Conservation (phyloP, 2,329 filamentous ascomycete species). For the Achaetomium macrosporum region DNA sequence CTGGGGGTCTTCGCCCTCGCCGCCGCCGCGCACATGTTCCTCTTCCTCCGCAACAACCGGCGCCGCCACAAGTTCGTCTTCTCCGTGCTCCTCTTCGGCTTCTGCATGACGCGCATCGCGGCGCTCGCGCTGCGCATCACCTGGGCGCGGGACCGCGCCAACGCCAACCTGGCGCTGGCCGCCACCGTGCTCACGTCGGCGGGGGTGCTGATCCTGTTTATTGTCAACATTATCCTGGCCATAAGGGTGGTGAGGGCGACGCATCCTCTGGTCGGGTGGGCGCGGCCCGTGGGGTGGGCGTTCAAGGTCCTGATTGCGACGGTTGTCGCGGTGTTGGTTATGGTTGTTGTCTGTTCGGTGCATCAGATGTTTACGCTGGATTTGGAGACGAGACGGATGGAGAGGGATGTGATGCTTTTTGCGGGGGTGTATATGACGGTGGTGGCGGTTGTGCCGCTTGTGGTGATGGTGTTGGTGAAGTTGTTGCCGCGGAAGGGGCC, state of each 20-base stretch:
- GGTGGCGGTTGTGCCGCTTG: conserved; percentile 60
- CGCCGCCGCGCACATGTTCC: conserved; percentile 51
- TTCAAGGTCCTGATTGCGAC: conserved; percentile 49
- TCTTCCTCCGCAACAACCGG: conserved; percentile 46
- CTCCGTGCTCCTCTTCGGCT: conserved; percentile 51
- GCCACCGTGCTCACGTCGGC: conserved; percentile 65
- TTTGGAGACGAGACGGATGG: conserved; percentile 40
- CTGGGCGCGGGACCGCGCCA: conserved; percentile 41
- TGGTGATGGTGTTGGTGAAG: conserved; percentile 40
- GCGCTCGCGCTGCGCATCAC: conserved; percentile 49
- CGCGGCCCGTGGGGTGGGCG: conserved; percentile 39
- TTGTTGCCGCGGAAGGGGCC: conserved; percentile 1
- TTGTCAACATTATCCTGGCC: conserved; percentile 71
- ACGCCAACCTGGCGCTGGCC: conserved; percentile 46
- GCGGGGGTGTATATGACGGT: conserved; percentile 58
- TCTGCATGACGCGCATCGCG: conserved; percentile 49
- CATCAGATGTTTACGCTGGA: conserved; percentile 63
- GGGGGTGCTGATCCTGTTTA: conserved; percentile 67
- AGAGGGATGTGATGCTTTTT: conserved; percentile 60
- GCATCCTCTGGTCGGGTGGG: conserved; percentile 67
- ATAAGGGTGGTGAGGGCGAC: conserved; percentile 69
- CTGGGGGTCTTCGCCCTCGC: conserved; percentile 49
- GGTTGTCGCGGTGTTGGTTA: conserved; percentile 40
- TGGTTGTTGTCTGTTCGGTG: conserved; percentile 45
- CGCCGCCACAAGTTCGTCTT: conserved; percentile 54